Evolutionary conservation across 2,329 filamentous ascomycete species (phyloP).

Genomic region (Colletotrichum noveboracense): DNA sequence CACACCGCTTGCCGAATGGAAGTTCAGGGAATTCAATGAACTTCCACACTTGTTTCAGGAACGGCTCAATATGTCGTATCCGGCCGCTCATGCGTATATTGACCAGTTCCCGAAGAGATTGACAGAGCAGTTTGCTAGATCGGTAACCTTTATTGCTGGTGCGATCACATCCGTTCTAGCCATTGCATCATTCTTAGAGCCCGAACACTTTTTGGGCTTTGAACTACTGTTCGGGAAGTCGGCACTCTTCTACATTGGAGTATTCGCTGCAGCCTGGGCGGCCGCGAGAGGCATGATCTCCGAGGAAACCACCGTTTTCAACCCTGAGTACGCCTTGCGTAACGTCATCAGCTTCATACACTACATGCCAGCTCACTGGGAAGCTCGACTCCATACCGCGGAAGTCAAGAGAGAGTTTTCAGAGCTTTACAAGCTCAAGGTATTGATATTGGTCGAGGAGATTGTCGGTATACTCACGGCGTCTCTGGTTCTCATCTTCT

Average conservation of each 20-base stretch:
- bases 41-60: conserved; percentile 90
- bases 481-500: conserved; percentile 86
- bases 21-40: conserved; percentile 98
- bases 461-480: conserved; percentile 91
- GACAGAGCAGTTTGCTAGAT: conserved; percentile 82
- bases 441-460: conserved; percentile 91
- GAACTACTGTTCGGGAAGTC: conserved; percentile 90
- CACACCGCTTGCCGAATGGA: conserved; percentile 94
- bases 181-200: conserved; percentile 84
- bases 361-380: conserved; percentile 90
- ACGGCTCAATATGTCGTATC: conserved; percentile 91
- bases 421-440: conserved; percentile 87
- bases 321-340: conserved; percentile 86
- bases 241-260: conserved; percentile 86
- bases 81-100: conserved; percentile 89
- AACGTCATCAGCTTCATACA: conserved; percentile 94
- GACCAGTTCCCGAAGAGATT: conserved; percentile 97
- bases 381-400: conserved; percentile 86
- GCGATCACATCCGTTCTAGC: conserved; percentile 86
- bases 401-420: conserved; percentile 93
- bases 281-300: conserved; percentile 83
- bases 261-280: conserved; percentile 85
- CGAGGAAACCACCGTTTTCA: conserved; percentile 87
- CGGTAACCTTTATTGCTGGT: conserved; percentile 86
- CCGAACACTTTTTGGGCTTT: conserved; percentile 88